A percentile compares a stretch with the other conserved stretches of the same genome.
Conservation (phyloP, 2,329 filamentous ascomycete species). For the Botrytis galanthina region DNA sequence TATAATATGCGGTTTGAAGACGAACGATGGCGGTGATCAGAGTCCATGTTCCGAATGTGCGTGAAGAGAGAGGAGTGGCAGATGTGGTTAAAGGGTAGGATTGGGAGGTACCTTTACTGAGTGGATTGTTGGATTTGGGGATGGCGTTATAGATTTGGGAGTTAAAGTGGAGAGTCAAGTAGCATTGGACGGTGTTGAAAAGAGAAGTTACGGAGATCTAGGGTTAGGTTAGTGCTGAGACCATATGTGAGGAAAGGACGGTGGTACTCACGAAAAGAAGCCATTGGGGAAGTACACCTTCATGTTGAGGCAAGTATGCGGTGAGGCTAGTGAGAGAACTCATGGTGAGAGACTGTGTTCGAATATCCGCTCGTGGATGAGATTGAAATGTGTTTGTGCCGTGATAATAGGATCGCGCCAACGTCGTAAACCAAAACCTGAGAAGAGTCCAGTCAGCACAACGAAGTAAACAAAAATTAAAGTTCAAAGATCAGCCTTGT, state of each 20-base stretch:
- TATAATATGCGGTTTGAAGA: constrained; percentile 66
- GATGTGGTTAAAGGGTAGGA: constrained; percentile 63
- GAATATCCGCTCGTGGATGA: neutral
- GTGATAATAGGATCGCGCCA: neutral
- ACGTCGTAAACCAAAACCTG: neutral
- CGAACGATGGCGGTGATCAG: constrained; percentile 59
- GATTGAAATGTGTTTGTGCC: neutral
- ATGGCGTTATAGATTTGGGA: constrained; percentile 70
- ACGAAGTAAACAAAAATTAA: neutral
- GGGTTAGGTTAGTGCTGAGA: constrained; percentile 3
- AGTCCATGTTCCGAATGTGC: constrained; percentile 72
- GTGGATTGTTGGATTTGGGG: constrained; percentile 34
- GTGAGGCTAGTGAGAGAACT: constrained; percentile 27
- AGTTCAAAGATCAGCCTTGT: constrained; percentile 1
- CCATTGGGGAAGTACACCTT: constrained; percentile 61
- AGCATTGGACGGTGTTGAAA: constrained; percentile 82
- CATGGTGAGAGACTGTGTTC: neutral
- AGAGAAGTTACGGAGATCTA: constrained; percentile 81
- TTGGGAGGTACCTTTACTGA: constrained; percentile 56
- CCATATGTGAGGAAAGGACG: neutral
- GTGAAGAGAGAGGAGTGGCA: constrained; percentile 71
- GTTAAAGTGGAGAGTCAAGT: constrained; percentile 75
- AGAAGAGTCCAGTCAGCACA: neutral
- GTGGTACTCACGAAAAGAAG: constrained; percentile 55
- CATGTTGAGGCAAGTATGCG: constrained; percentile 36